Evolutionary conservation across 2,329 filamentous ascomycete genomes (phyloP).

Genomic region (Ophiostoma sp.): DNA sequence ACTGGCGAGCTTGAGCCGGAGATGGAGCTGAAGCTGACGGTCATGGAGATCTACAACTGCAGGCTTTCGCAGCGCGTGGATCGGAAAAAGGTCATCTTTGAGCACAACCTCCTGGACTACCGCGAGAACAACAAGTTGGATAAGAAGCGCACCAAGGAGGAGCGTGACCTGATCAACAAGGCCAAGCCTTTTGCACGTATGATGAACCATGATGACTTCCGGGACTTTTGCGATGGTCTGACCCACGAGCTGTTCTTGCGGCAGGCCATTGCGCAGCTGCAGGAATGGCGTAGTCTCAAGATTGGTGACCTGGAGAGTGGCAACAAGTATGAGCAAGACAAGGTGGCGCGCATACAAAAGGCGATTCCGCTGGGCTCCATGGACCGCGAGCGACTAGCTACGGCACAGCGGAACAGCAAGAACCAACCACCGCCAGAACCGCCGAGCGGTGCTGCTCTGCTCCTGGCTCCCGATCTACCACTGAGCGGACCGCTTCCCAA

Average conservation of each 20-base stretch:
- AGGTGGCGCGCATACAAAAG: constrained; percentile 67
- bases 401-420: constrained; percentile 61
- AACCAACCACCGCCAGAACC: constrained; percentile 65
- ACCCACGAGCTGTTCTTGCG: constrained; percentile 88
- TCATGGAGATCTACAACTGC: constrained; percentile 97
- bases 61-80: constrained; percentile 86
- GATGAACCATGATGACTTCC: constrained; percentile 92
- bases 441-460: constrained; percentile 68
- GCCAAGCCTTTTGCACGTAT: constrained; percentile 93
- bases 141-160: constrained; percentile 94
- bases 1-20: constrained; percentile 89
- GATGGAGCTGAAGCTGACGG: constrained; percentile 93
- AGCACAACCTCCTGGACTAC: constrained; percentile 90
- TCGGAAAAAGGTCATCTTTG: constrained; percentile 93
- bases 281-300: constrained; percentile 84
- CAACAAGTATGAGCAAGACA: constrained; percentile 90
- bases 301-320: constrained; percentile 81
- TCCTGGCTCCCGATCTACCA: constrained; percentile 69
- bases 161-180: constrained; percentile 84
- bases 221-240: constrained; percentile 75
- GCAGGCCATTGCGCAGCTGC: constrained; percentile 81
- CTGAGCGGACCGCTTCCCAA: constrained; percentile 41
- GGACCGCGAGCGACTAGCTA: constrained; percentile 72
- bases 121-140: constrained; percentile 82
- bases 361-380: constrained; percentile 70